These are phyloP conservation scores for Colletotrichum gloeosporioides DNA, from an alignment of 2,329 filamentous ascomycete species.

Conservation along the genomic window DNA sequence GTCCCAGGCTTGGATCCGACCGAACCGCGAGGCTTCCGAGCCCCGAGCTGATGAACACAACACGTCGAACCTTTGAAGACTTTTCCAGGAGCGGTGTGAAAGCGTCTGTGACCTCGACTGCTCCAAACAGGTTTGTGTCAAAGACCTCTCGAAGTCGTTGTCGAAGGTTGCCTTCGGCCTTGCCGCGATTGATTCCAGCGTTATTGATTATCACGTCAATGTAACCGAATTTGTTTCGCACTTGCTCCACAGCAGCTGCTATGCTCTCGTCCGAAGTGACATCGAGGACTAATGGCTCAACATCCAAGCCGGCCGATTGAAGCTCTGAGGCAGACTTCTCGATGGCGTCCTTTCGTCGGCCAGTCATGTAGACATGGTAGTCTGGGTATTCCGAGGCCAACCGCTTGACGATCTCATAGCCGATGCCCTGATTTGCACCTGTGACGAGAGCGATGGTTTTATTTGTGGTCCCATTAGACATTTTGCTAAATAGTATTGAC, in stretches of 20 bases:
- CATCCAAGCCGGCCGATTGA: not conserved
- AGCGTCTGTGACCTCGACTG: constrained; percentile 56
- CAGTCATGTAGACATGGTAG: constrained; percentile 9
- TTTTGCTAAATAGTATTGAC: not conserved
- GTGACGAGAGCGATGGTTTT: constrained; percentile 5
- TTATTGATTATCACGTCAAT: constrained; percentile 68
- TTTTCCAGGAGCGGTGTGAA: constrained; percentile 38
- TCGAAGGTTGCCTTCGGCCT: constrained; percentile 57
- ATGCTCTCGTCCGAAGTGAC: constrained; percentile 54
- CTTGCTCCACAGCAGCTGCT: constrained; percentile 37
- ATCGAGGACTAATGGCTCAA: constrained; percentile 50
- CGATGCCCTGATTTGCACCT: constrained; percentile 20
- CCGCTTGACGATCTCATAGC: constrained; percentile 14
- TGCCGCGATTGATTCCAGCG: constrained; percentile 58
- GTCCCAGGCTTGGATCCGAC: not conserved
- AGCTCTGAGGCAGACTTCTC: constrained; percentile 3
- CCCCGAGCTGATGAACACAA: constrained; percentile 10
- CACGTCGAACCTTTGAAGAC: not conserved
- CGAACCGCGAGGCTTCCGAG: constrained; percentile 2
- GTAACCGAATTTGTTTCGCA: constrained; percentile 53
- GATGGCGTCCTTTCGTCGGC: constrained; percentile 5
- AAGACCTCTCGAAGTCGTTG: constrained; percentile 56
- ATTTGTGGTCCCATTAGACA: not conserved
- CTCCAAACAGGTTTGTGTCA: constrained; percentile 65
- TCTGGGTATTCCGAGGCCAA: not conserved